Conservation (phyloP, 108 stramenopile species). For the Nitzschia palea region DNA sequence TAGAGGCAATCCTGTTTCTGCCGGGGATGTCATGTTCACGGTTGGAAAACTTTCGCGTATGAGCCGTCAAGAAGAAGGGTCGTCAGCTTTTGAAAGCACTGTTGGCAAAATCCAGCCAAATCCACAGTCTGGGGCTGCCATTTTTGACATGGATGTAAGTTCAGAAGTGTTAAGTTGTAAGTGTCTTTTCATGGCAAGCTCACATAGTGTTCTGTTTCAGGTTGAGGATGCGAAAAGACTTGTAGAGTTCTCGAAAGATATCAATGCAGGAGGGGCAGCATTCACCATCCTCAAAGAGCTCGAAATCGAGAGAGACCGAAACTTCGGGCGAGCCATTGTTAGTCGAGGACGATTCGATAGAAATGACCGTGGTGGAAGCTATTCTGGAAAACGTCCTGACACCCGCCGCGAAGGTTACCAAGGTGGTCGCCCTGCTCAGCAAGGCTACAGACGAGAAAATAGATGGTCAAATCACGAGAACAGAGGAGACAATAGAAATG, state of each 20-base stretch:
- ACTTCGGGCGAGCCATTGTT: slow-evolving; percentile 63
- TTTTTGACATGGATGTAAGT: slow-evolving; percentile 86
- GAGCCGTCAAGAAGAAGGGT: slow-evolving; percentile 64
- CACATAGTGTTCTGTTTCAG: slow-evolving; percentile 12
- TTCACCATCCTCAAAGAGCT: slow-evolving; percentile 74
- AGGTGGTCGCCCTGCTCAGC: background rate
- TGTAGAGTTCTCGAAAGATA: slow-evolving; percentile 72
- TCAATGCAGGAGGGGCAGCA: slow-evolving; percentile 71
- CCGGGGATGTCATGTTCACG: slow-evolving; percentile 88
- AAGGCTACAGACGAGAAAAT: slow-evolving; percentile 10
- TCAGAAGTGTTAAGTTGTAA: background rate
- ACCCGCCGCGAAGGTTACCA: background rate
- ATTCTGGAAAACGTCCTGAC: background rate
- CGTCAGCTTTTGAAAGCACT: slow-evolving; percentile 67
- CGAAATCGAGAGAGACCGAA: slow-evolving; percentile 70
- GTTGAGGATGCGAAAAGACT: slow-evolving; percentile 83
- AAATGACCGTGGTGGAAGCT: slow-evolving; percentile 31
- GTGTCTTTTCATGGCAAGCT: background rate
- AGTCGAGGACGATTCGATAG: slow-evolving; percentile 38
- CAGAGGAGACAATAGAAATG: slow-evolving; percentile 13
- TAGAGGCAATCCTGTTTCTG: slow-evolving; percentile 56
- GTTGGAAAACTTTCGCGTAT: slow-evolving; percentile 79
- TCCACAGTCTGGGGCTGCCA: slow-evolving; percentile 60
- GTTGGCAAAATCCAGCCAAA: slow-evolving; percentile 84
- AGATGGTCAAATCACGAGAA: slow-evolving; percentile 25